Base-by-base conservation (phyloP, 2,329 filamentous ascomycete species). In the Paecilomyces variotii region DNA sequence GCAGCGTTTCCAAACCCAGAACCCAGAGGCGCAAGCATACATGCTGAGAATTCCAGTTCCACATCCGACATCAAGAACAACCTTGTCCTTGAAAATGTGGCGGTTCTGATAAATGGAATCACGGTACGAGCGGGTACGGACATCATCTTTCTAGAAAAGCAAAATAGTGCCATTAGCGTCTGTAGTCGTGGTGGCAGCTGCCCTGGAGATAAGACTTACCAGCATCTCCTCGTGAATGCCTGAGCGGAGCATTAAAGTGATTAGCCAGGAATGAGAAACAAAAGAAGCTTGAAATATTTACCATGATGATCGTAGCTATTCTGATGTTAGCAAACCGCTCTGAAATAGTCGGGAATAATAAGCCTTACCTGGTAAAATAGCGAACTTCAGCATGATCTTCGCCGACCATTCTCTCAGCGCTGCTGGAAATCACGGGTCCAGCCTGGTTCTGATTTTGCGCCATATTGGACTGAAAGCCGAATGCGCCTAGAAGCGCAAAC, bases 191-290 rank as follows among this genome's bases (percentile, higher is more conserved):
- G 26, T 28, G 9, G 30, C 30, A 32, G 60, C 59, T 56, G 62
- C 50, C 39, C 27, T 32, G 60, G 59, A 58, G 55, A 57, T 61
- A 63, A 45, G 68, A 85, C 89, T 77, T 80, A 96, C 91, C 87
- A 96, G 82, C 92, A 96, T 96, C 80, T 97, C 92, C 82, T 96
- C 92, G 76, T 97, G 92, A 73, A 96, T 97, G 74, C 91, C 90
- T 93, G 70, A 66, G 56, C 70, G 64, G 65, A 65, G 66, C 72
- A 71, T 70, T 68, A 75, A 73, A 72, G 63, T 56, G 59, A 56
- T 63, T 58, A 62, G 63, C 66, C 53, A 58, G 61, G 57, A 63
- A 60, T 57, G 45, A 61, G 60, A 54, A 60, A 65, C 9, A 57
- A 63, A 56, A 61, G 62, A 53, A 49, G 58, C 56, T 49, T 55